Base-by-base conservation (phyloP, 768 basidiomycete genomes). In the Amanita pseudoporphyria region DNA sequence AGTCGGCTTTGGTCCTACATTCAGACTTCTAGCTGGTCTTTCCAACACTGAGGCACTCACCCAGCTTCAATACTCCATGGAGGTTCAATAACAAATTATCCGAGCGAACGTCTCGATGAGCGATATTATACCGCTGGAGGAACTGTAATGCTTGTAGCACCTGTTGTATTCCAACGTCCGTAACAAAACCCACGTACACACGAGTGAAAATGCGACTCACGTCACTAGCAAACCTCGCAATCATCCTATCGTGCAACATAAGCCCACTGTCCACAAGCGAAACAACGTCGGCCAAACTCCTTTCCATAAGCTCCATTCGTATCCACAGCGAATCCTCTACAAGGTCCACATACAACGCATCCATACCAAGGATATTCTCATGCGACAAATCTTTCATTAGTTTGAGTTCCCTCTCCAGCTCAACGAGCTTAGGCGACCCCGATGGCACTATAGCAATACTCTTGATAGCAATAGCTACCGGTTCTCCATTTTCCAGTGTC, bases 271-370 rank as follows among this genome's bases (percentile, higher is more conserved):
- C 74, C 6, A 77, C 77, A 16, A 89, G 63, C 13, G 71, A 77
- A 13, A 91, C 71, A 40, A 92, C 74, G 61, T 92, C 89, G 57
- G 89, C 89, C 56, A 92, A 67, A 60, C 87, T 89, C 54, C 87
- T 73, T 57, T 89, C 87, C 88, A 92, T 89, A 28, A 91, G 76
- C 62, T 90, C 87, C 89, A 92, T 92, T 54, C 82, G 70, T 43
- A 92, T 82, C 89, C 89, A 92, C 32, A 92, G 64, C 51, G 80
- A 75, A 54, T 79, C 78, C 51, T 81, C 81, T 31, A 70, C 68
- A 3, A 82, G 60, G 56, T 83, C 78, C 24, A 87, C 80, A 62
- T 87, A 87, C 19, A 87, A 64, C 38, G 73, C 78, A 58, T 87
- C 85, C 68, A 86, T 75, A 3, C 71, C 64, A 16, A 91, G 67